phyloP scores from a whole-genome alignment of 345 rosid species.

The Corymbia maculata region DNA sequence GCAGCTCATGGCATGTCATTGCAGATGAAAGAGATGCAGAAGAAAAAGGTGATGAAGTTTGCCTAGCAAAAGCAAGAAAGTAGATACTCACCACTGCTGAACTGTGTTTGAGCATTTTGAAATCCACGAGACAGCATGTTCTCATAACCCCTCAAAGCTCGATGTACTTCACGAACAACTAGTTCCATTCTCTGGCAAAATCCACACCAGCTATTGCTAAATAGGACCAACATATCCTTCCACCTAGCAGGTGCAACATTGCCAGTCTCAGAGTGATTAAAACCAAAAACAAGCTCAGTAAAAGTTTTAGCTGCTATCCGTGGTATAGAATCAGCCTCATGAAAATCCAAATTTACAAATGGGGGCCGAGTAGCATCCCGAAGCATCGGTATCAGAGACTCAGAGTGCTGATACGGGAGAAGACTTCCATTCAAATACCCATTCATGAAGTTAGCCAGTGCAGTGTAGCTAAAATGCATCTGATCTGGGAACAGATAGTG shows the following conservation, averaged over 20 bases:
- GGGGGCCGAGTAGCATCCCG: constrained; percentile 57
- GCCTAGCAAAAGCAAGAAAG: neutral
- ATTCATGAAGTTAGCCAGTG: constrained; percentile 40
- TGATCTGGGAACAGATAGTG: constrained; percentile 53
- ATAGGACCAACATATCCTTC: constrained; percentile 83
- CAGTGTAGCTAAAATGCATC: constrained; percentile 26
- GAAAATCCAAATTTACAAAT: constrained; percentile 75
- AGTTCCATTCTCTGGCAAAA: constrained; percentile 96
- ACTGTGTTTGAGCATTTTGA: constrained; percentile 15
- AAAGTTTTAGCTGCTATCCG: constrained; percentile 47
- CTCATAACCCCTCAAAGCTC: constrained; percentile 47
- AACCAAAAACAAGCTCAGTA: constrained; percentile 46
- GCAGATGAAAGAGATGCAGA: neutral
- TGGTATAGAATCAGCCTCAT: constrained; percentile 68
- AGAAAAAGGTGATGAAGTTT: neutral
- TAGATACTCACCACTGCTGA: constrained; percentile 31
- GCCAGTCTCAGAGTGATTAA: constrained; percentile 30
- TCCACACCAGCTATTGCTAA: constrained; percentile 83
- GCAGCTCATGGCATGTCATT: neutral
- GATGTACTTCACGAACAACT: constrained; percentile 72
- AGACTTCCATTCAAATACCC: constrained; percentile 54
- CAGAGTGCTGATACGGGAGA: constrained; percentile 54
- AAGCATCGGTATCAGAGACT: constrained; percentile 25
- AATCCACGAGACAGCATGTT: constrained; percentile 26
- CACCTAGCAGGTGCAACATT: constrained; percentile 27